These are phyloP conservation scores for Saccharomyces hybrid DNA, from an alignment of 1,139 yeast genomes.

Conservation along the genomic window DNA sequence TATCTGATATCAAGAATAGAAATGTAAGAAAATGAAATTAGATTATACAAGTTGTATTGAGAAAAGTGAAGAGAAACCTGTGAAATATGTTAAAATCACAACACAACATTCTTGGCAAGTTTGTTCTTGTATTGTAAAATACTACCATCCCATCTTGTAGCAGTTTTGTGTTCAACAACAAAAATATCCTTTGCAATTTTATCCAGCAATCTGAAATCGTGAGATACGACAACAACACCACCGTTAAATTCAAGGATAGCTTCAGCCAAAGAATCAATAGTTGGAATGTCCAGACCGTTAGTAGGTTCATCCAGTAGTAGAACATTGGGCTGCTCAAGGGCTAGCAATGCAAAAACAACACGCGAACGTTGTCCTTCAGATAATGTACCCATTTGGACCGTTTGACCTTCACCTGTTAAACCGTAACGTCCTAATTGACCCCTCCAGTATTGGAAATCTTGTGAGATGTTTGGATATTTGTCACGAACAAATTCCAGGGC, in stretches of 20 bases:
- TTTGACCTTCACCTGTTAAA: slow-evolving; percentile 97
- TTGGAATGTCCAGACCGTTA: slow-evolving; percentile 96
- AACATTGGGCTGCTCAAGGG: slow-evolving; percentile 92
- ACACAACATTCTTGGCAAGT: slow-evolving; percentile 80
- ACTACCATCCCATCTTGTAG: slow-evolving; percentile 92
- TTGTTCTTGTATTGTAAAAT: slow-evolving; percentile 89
- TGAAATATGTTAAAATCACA: too few relatives aligned
- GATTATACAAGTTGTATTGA: too few relatives aligned
- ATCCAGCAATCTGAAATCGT: slow-evolving; percentile 96
- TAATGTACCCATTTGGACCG: slow-evolving; percentile 95
- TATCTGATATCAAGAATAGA: too few relatives aligned
- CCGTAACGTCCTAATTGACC: slow-evolving; percentile 97
- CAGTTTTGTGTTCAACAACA: slow-evolving; percentile 90
- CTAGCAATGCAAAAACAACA: slow-evolving; percentile 93
- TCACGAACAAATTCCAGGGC: slow-evolving; percentile 96
- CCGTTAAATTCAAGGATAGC: slow-evolving; percentile 93
- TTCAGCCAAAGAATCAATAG: slow-evolving; percentile 94
- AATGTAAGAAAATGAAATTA: too few relatives aligned
- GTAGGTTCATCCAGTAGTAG: slow-evolving; percentile 97
- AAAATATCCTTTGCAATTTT: slow-evolving; percentile 95
- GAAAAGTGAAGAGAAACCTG: too few relatives aligned
- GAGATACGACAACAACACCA: slow-evolving; percentile 97
- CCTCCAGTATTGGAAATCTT: slow-evolving; percentile 99
- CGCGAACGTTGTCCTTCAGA: slow-evolving; percentile 99
- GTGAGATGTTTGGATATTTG: slow-evolving; percentile 80